A percentile compares a stretch with the other conserved stretches of the same genome.
Conservation (phyloP, 768 basidiomycete genomes). For the Podaxis mareebaensis region DNA sequence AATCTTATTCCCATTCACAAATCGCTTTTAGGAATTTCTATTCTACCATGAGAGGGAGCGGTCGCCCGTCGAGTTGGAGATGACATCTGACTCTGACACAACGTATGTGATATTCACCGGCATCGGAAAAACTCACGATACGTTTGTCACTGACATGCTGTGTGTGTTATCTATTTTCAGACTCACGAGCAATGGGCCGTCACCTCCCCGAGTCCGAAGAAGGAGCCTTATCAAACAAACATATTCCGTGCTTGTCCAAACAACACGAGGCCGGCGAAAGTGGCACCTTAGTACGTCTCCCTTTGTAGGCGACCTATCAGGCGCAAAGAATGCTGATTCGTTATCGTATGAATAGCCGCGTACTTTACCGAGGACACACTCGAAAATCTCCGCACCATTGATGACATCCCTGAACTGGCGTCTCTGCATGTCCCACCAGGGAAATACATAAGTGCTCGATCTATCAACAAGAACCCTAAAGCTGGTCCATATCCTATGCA, state of each 20-base stretch:
- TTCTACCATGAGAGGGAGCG: conserved; percentile 71
- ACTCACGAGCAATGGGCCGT: conserved; percentile 13
- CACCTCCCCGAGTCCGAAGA: conserved; percentile 26
- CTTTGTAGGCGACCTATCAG: conserved; percentile 5
- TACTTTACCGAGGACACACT: conserved; percentile 72
- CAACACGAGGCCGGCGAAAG: conserved; percentile 63
- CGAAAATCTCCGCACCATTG: conserved; percentile 56
- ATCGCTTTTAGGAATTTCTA: conserved; percentile 60
- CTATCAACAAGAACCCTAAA: conserved; percentile 34
- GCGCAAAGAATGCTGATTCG: background rate
- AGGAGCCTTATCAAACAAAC: conserved; percentile 74
- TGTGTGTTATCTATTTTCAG: conserved; percentile 6
- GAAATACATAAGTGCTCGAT: conserved; percentile 65
- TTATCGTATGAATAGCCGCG: conserved; percentile 49
- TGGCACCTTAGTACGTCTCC: conserved; percentile 74
- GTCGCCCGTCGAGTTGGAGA: conserved; percentile 46
- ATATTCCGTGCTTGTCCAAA: conserved; percentile 77
- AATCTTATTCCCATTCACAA: background rate
- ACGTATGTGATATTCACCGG: conserved; percentile 34
- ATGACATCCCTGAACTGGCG: conserved; percentile 57
- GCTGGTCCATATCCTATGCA: conserved; percentile 24
- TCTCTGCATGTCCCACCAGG: conserved; percentile 56
- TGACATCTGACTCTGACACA: conserved; percentile 50
- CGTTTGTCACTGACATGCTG: conserved; percentile 6
- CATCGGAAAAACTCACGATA: background rate